Evolutionary conservation across 345 rosid genomes (phyloP), one percentile per base, ranked within the genome.

Genomic region (Euclidium syriacum): DNA sequence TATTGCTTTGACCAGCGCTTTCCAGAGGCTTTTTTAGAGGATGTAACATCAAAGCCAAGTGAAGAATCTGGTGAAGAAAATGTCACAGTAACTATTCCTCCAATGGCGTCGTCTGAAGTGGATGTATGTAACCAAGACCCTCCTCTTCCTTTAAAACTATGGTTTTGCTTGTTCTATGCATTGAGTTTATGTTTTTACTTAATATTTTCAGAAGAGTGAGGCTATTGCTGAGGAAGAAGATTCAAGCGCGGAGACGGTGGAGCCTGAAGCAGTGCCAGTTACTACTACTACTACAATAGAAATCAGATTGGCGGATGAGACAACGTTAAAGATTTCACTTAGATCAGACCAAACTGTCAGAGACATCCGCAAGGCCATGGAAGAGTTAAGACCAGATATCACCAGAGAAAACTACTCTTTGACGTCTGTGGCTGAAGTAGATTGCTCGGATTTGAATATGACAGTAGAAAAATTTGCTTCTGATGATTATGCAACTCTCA

Each of bases 301-400:
- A 4, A 38, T 38, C 42, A 7, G 1, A 38, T 14, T 38, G 43
- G 11, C 46, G 3, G 46, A 33, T n/a, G 53, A 24, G 10, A 12
- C 4, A 39, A 1, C 26, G 33, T 5, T 20, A 35, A 1, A 7
- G 3, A 11, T 68, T 30, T 7, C 41, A 48, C 6, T 67, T 19
- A 51, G 50, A n/a, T 19, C 58, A 12, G 19, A 48, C 19, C 19
- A 48, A 48, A 69, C 73, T 33, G 6, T 69, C 20, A 53, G 68
- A 36, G 74, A 70, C 35, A 53, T 70, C 49, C 63, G 3, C 52
- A 22, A 29, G 5, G 36, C 6, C 22, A 16, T 70, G 53, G 51
- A 22, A 2, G 50, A 3, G 50, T n/a, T 1, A 36, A 43, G 5
- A 44, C 42, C 34, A 38, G 16, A 14, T 7, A 10, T 10, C 40